Base-by-base conservation (phyloP, 768 basidiomycete genomes). In the Suillus subalutaceus region DNA sequence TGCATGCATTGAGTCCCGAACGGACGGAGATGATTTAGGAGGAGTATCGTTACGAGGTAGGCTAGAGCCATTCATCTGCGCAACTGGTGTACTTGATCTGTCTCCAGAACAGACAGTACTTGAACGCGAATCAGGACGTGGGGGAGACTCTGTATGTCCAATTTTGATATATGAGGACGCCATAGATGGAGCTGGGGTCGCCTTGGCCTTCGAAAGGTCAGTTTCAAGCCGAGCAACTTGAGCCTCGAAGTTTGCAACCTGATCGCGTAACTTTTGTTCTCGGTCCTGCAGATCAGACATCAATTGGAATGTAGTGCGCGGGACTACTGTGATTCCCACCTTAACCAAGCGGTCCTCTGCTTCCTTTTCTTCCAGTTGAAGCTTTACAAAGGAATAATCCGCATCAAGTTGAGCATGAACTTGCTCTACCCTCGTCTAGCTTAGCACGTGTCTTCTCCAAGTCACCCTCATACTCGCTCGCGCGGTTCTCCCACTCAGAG, bases 401-500 rank as follows among this genome's bases (percentile, higher is more conserved):
- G 88, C 85, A 37, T 92, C 90, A 43, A 93, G 76, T 75, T 91
- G 91, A 13, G 79, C 73, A 23, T 86, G 86, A 0, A 80, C 81
- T 72, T 90, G 87, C 69, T 93, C 91, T 10, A 83, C 79, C 79
- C 62, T 90, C 85, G 43, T 94, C 90, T 18, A 92, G 74, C 71
- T 85, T 84, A 40, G 86, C 87, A 67, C 82, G 83, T 37, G 82
- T 82, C 69, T 83, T 72, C 72, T 90, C 89, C 23, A 93, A 76
- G 64, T 89, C 84, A 26, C 80, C 79, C 75, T 93, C 90, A 52
- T 84, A 83, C 68, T 92, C 90, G 71, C 88, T 88, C 23, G 90
- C 87, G 30, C 88, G 88, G 68, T 85, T 85, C 77, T 95, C 93
- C 92, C 91, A 94, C 71, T 95, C 93, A 4, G 85, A 79, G 3